Conservation (phyloP, 2,329 filamentous ascomycete genomes). For the Chrysosporium keratinophilum region DNA sequence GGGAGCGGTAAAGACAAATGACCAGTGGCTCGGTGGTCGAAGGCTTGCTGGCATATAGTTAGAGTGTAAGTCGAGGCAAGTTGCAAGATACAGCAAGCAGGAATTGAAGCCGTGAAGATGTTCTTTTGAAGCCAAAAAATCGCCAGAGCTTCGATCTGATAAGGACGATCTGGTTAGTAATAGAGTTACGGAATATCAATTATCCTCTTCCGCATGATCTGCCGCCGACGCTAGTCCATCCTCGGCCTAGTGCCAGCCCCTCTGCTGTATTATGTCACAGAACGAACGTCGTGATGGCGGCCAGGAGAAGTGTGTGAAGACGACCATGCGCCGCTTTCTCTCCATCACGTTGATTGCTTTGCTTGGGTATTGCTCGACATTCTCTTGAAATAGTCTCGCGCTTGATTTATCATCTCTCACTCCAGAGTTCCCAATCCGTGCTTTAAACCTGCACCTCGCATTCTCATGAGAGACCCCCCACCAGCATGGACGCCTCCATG, state of each 20-base stretch:
- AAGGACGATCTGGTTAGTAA: not conserved
- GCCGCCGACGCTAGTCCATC: not conserved
- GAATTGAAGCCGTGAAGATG: not conserved
- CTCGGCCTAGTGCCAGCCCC: not conserved
- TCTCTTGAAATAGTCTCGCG: not conserved
- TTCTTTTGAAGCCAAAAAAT: not conserved
- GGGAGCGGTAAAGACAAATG: too few species aligned
- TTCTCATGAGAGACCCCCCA: slow-evolving; percentile 19
- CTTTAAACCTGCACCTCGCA: not conserved
- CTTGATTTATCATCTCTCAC: not conserved
- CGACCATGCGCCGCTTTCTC: too few species aligned
- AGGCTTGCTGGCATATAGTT: too few species aligned
- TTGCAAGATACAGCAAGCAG: not conserved
- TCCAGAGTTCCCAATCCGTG: not conserved
- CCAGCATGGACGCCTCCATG: slow-evolving; percentile 71
- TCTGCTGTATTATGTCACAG: slow-evolving; percentile 2
- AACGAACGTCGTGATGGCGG: not conserved
- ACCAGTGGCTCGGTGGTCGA: too few species aligned
- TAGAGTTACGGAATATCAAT: not conserved
- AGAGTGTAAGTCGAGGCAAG: not conserved
- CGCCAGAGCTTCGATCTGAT: not conserved
- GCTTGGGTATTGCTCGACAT: not conserved
- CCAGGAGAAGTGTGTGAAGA: not conserved
- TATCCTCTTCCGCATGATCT: not conserved
- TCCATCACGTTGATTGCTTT: not conserved